Evolutionary conservation across 345 rosid species (phyloP), one percentile per base, ranked within the genome.

Genomic region (Acer campestre): DNA sequence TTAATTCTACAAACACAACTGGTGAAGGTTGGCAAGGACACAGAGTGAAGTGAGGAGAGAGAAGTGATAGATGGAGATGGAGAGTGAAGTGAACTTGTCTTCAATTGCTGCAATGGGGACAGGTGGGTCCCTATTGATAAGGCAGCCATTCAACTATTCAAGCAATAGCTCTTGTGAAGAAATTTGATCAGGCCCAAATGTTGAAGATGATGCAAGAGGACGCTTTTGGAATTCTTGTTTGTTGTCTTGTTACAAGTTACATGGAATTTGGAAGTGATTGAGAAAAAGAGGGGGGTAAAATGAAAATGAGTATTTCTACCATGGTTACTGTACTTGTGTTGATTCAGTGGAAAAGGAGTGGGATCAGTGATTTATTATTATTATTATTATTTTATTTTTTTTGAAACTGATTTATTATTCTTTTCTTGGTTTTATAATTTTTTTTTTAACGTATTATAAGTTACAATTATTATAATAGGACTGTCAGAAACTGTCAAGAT

Each of bases 131-230:
- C 92, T 69, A 84, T 73, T 7, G 90, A 84, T 58, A 86, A 66
- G 79, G 91, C 86, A 62, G 97, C 94, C 97, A 94, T 89, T 89
- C 31, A 29, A 29, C 31, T 29, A 29, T 29, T 79, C 73, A 71
- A 85, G 58, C 67, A 20, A 22, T 58, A 10, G 23, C 58, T 53
- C 16, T 5, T 16, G n/a, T 3, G 48, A 25, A 22, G 73, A 20
- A 7, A 61, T 77, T 49, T 11, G 7, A 46, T 66, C 61, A 74
- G 31, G 70, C 70, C 17, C 14, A 12, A 23, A 14, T 18, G 4
- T 42, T 14, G 61, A 63, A 10, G 75, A 55, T 22, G 55, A 55
- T 35, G 67, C 27, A 7, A 35, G 6, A 5, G 44, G 31, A 35
- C 29, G 31, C 7, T 70, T 51, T 27, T 53, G 38, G 29, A 40